phyloP scores from a whole-genome alignment of 345 rosid species.

The Moricandia moricandioides region DNA sequence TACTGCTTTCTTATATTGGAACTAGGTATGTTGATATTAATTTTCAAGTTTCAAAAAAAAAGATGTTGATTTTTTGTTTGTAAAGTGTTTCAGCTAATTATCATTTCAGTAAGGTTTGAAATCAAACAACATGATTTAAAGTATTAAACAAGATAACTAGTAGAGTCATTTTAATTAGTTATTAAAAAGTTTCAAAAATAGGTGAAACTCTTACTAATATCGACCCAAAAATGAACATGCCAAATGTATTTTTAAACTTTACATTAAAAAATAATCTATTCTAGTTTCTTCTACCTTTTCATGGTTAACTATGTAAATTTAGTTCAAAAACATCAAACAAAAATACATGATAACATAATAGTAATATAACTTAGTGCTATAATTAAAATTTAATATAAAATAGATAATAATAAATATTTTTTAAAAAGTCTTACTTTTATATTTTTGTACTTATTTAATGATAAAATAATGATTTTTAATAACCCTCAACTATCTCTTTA shows the following conservation, averaged over 20 bases:
- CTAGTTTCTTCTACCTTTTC: constrained; percentile 5
- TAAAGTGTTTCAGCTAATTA: not conserved
- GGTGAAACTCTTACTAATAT: constrained; percentile 3
- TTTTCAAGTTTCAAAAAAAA: too few relatives aligned
- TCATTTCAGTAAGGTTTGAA: not conserved
- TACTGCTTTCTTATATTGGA: not conserved
- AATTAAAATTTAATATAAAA: not conserved
- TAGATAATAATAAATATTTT: not conserved
- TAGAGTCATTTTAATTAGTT: too few relatives aligned
- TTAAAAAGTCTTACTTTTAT: not conserved
- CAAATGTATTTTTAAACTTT: constrained; percentile 29
- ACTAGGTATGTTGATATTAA: not conserved
- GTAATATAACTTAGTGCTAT: not conserved
- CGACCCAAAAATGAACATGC: constrained; percentile 8
- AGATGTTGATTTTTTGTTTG: not conserved
- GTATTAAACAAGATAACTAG: not conserved
- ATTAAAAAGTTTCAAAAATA: not conserved
- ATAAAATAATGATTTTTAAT: not conserved
- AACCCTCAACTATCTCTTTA: not conserved
- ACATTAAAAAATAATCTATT: constrained; percentile 12
- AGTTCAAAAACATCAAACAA: not conserved
- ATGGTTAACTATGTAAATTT: not conserved
- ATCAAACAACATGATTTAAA: not conserved
- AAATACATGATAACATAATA: not conserved
- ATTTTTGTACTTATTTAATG: not conserved